Evolutionary conservation across 331 rosid genomes (phyloP).

Genomic region (Erythrophleum ivorense): DNA sequence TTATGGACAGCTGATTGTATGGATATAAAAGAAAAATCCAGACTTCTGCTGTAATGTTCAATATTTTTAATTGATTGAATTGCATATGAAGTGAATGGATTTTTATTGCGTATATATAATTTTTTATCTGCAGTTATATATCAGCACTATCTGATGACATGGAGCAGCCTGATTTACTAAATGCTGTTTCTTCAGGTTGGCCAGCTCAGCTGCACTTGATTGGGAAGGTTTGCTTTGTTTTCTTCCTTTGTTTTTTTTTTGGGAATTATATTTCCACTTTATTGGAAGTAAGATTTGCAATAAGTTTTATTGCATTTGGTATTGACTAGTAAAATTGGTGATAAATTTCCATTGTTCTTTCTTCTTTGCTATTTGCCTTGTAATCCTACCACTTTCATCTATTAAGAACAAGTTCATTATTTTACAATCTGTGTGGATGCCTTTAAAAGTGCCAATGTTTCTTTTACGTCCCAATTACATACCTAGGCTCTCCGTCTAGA

Average conservation of each 20-base stretch:
- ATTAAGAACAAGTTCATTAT: not conserved
- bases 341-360: conserved; percentile 10
- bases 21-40: not conserved
- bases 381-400: not conserved
- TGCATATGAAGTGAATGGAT: conserved; percentile 18
- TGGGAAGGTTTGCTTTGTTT: conserved; percentile 72
- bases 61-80: conserved; percentile 24
- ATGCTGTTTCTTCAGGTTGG: conserved; percentile 83
- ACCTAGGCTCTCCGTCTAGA: not conserved
- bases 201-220: conserved; percentile 93
- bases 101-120: not conserved
- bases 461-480: not conserved
- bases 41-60: conserved; percentile 12
- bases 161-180: conserved; percentile 64
- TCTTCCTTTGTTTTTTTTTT: not conserved
- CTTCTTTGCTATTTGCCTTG: conserved; percentile 11
- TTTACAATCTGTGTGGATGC: conserved; percentile 16
- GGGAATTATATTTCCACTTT: conserved; percentile 6
- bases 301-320: not conserved
- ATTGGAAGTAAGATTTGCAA: conserved; percentile 11
- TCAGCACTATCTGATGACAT: conserved; percentile 79
- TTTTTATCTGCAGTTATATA: conserved; percentile 66
- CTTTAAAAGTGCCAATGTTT: conserved; percentile 20
- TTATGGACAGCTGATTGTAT: conserved; percentile 6
- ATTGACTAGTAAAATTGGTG: conserved; percentile 22